These are phyloP conservation scores for Seiridium cupressi DNA, from an alignment of 2,329 filamentous ascomycete genomes.

Conservation along the genomic window DNA sequence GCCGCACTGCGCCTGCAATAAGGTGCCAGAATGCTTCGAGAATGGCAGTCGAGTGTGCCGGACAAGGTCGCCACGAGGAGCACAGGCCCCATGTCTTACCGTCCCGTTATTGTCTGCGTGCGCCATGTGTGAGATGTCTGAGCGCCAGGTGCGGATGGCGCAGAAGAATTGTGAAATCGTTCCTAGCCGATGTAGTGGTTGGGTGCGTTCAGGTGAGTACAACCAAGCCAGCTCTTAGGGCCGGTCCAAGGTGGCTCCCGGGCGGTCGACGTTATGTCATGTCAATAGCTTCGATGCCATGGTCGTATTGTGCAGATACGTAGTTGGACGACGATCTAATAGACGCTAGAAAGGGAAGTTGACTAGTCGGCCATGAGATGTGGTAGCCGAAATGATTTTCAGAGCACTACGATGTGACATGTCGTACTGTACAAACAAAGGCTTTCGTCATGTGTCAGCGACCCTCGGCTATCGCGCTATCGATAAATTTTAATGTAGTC, in stretches of 20 bases:
- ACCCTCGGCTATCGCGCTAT: conserved; percentile 4
- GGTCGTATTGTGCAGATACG: not conserved
- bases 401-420: not conserved
- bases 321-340: not conserved
- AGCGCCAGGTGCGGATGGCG: not conserved
- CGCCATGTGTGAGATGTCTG: not conserved
- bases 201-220: too few species aligned
- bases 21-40: not conserved
- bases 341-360: not conserved
- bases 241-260: too few species aligned
- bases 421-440: not conserved
- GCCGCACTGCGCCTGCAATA: not conserved
- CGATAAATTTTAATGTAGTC: not conserved
- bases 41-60: not conserved
- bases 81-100: not conserved
- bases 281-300: too few species aligned
- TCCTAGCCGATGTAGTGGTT: not conserved
- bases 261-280: too few species aligned
- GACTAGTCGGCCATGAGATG: too few species aligned
- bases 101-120: not conserved
- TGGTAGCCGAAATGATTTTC: not conserved
- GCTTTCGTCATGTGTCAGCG: not conserved
- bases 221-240: too few species aligned
- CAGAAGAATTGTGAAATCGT: not conserved
- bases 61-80: not conserved